Conservation (phyloP, 768 basidiomycete genomes). For the Boletus rex-veris region DNA sequence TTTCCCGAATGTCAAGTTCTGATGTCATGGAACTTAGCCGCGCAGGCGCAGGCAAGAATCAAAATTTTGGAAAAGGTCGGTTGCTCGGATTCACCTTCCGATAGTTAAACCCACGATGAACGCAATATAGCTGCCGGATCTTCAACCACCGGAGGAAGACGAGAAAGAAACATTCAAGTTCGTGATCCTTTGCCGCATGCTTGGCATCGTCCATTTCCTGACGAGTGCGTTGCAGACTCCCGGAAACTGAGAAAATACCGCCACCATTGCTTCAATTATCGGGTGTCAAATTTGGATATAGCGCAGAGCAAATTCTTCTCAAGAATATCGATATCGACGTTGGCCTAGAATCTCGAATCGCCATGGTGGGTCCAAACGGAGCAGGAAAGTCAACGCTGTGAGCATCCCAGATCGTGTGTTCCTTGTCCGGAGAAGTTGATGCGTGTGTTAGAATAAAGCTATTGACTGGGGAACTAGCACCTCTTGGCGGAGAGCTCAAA, state of each 20-base stretch:
- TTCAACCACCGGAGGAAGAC: slow-evolving; percentile 89
- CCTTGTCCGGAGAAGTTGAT: slow-evolving; percentile 2
- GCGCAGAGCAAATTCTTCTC: slow-evolving; percentile 69
- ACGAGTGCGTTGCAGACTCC: slow-evolving; percentile 54
- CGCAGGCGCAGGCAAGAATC: slow-evolving; percentile 83
- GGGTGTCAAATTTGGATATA: slow-evolving; percentile 88
- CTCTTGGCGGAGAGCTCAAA: slow-evolving; percentile 66
- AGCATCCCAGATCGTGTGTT: slow-evolving; percentile 21
- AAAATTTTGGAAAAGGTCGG: slow-evolving; percentile 71
- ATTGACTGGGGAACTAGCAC: slow-evolving; percentile 22
- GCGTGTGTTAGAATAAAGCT: slow-evolving; percentile 72
- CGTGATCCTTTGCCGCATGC: slow-evolving; percentile 3
- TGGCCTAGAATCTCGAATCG: slow-evolving; percentile 90
- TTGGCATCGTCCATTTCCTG: not conserved
- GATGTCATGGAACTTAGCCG: slow-evolving; percentile 44
- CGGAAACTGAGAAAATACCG: slow-evolving; percentile 95
- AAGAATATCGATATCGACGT: slow-evolving; percentile 85
- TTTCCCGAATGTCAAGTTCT: not conserved
- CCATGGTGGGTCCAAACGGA: slow-evolving; percentile 93
- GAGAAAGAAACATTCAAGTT: slow-evolving; percentile 92
- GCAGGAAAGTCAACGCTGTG: slow-evolving; percentile 95
- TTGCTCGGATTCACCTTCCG: not conserved
- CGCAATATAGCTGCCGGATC: slow-evolving; percentile 69
- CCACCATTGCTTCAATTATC: slow-evolving; percentile 92
- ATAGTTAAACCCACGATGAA: not conserved